Conservation (phyloP, 495 filamentous ascomycete genomes). For the Aspergillus homomorphus region DNA sequence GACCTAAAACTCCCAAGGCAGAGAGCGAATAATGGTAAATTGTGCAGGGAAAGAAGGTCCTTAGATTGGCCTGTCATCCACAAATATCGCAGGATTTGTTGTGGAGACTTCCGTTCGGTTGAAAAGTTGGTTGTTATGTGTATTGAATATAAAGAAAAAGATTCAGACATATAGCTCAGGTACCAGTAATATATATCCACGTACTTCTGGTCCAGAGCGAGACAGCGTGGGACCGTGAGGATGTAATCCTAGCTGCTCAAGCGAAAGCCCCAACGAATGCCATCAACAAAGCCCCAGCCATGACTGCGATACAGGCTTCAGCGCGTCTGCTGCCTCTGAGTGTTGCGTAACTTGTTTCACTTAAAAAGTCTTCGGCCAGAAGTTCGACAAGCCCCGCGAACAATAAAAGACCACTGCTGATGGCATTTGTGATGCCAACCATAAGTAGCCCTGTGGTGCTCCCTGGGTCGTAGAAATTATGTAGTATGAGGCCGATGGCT, state of each 20-base stretch:
- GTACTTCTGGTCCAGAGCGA: not conserved
- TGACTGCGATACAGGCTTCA: constrained; percentile 73
- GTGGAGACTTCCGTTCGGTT: too few relatives aligned
- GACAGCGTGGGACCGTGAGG: not conserved
- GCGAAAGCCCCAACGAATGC: constrained; percentile 88
- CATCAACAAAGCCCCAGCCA: constrained; percentile 77
- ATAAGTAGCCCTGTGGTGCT: constrained; percentile 80
- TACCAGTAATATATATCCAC: not conserved
- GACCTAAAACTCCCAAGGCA: too few relatives aligned
- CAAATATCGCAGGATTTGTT: too few relatives aligned
- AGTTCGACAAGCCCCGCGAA: constrained; percentile 92
- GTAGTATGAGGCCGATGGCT: constrained; percentile 77
- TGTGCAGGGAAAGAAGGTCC: too few relatives aligned
- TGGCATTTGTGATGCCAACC: constrained; percentile 91
- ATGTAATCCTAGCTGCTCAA: constrained; percentile 29
- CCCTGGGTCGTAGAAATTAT: constrained; percentile 79
- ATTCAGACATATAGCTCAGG: not conserved
- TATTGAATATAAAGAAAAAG: not conserved
- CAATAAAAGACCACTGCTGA: constrained; percentile 79
- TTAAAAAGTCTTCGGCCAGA: constrained; percentile 89
- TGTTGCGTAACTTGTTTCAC: constrained; percentile 75
- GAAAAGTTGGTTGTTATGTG: too few relatives aligned
- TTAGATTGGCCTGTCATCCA: too few relatives aligned
- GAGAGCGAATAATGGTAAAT: too few relatives aligned
- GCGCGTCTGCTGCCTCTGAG: constrained; percentile 68